Conservation (phyloP, 2,329 filamentous ascomycete genomes). For the Alternaria sp. region DNA sequence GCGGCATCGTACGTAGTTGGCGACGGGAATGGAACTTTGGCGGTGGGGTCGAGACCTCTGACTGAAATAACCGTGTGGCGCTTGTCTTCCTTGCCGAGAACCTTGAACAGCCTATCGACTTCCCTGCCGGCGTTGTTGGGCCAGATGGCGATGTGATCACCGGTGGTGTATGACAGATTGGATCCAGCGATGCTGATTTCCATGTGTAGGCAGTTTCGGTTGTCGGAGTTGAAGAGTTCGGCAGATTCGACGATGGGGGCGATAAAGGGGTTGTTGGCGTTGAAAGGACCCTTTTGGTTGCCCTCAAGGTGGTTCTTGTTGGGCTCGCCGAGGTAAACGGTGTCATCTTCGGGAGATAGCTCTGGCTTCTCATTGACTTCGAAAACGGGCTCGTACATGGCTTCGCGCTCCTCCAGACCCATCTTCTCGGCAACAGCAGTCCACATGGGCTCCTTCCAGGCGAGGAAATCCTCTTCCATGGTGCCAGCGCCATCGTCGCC, state of each 20-base stretch:
- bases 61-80: conserved; percentile 82
- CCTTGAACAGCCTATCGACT: conserved; percentile 84
- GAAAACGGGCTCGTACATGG: conserved; percentile 93
- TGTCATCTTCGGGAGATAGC: conserved; percentile 73
- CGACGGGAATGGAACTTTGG: conserved; percentile 96
- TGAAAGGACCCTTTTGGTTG: conserved; percentile 84
- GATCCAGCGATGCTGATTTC: conserved; percentile 91
- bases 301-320: conserved; percentile 95
- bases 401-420: conserved; percentile 91
- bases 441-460: conserved; percentile 99
- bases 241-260: conserved; percentile 90
- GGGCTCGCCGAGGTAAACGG: conserved; percentile 93
- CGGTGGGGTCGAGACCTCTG: conserved; percentile 90
- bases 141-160: conserved; percentile 97
- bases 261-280: conserved; percentile 95
- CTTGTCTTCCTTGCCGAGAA: conserved; percentile 78
- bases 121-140: conserved; percentile 92
- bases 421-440: conserved; percentile 79
- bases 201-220: conserved; percentile 94
- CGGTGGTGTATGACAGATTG: conserved; percentile 91
- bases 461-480: conserved; percentile 99
- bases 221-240: conserved; percentile 87
- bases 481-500: conserved; percentile 97
- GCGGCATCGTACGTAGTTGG: conserved; percentile 96
- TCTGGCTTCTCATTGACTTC: conserved; percentile 77